Base-by-base conservation (phyloP, 805 yeast genomes). In the Kluyveromyces aestuarii region DNA sequence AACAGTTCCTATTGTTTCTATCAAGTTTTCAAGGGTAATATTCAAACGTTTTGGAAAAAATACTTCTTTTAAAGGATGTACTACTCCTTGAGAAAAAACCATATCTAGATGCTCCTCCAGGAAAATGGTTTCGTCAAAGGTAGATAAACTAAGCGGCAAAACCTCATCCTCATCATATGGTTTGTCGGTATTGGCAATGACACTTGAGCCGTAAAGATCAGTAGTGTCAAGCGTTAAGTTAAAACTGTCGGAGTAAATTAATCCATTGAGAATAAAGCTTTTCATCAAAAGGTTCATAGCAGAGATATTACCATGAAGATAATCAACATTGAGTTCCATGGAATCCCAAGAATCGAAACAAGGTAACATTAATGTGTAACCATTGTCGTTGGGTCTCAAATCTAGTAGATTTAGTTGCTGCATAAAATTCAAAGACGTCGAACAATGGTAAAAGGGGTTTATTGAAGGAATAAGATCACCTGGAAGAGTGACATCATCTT, bases 21-120 rank as follows among this genome's bases (percentile, higher is more conserved):
- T 67, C 46, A 90, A 70, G 48, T 87, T 83, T 3, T 51, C 43
- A 10, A 83, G 63, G 0, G 81, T 58, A 2, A 90, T 75, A 7
- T 71, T 62, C 30, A 90, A 62, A 21, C 68, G 63, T 0, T 67
- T 62, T 0, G 96, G 96, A 14, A 86, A 66, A 2, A 77, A 53
- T 1, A 86, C 70, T 6, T 73, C 63, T 37, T 74, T 68, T 11
- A 85, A 69, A 1, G 90, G 80, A 61, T 87, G 96, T 1, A 85
- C 78, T 0, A 90, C 96, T 1, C 98, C 98, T 61, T 85, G 84
- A 53, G 78, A 80, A 61, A 86, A 90, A 13, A 90, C 60, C 7
- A 87, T 75, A 60, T 90, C 96, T 1, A 78, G 66, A 50, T 77
- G 73, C 46, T 72, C 51, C 37, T 54, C 38, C 5, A 69, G 41